These are phyloP conservation scores for Stagonosporopsis rhizophila DNA, from an alignment of 2,329 filamentous ascomycete species.

Conservation along the genomic window DNA sequence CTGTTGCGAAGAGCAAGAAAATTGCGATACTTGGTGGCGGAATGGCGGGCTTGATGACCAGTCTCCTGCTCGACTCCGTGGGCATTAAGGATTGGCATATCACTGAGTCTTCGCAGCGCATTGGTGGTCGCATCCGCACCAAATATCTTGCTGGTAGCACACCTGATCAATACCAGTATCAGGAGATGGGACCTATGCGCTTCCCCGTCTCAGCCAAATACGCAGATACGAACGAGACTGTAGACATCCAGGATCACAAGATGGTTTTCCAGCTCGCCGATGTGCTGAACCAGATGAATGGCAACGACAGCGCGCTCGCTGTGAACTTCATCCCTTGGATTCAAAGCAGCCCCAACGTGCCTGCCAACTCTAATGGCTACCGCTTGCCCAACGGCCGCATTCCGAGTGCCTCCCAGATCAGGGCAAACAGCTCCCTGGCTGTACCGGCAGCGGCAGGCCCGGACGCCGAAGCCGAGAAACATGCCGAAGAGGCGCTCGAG, in stretches of 20 bases:
- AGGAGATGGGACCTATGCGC: constrained; percentile 72
- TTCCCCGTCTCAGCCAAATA: constrained; percentile 63
- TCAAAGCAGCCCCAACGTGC: constrained; percentile 62
- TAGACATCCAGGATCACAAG: constrained; percentile 68
- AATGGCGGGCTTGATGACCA: constrained; percentile 70
- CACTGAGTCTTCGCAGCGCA: constrained; percentile 65
- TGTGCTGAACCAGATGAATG: constrained; percentile 67
- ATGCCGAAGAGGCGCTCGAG: constrained; percentile 30
- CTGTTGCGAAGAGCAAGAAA: constrained; percentile 62
- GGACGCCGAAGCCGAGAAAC: constrained; percentile 28
- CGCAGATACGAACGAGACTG: constrained; percentile 61
- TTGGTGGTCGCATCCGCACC: constrained; percentile 71
- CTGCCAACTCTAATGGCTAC: constrained; percentile 50
- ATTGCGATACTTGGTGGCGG: constrained; percentile 71
- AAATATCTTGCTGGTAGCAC: constrained; percentile 66
- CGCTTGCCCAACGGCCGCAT: constrained; percentile 46
- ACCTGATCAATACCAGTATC: constrained; percentile 70
- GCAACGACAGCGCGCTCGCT: constrained; percentile 53
- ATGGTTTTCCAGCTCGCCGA: constrained; percentile 70
- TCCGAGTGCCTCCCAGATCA: constrained; percentile 39
- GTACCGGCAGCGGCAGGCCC: constrained; percentile 24
- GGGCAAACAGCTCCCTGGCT: constrained; percentile 35
- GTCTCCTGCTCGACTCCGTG: constrained; percentile 55
- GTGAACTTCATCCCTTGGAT: constrained; percentile 71
- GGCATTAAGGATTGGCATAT: constrained; percentile 69